A percentile compares a stretch with the other conserved stretches of the same genome.
Conservation (phyloP, 352 stramenopile genomes). For the Pythium coloratum region DNA sequence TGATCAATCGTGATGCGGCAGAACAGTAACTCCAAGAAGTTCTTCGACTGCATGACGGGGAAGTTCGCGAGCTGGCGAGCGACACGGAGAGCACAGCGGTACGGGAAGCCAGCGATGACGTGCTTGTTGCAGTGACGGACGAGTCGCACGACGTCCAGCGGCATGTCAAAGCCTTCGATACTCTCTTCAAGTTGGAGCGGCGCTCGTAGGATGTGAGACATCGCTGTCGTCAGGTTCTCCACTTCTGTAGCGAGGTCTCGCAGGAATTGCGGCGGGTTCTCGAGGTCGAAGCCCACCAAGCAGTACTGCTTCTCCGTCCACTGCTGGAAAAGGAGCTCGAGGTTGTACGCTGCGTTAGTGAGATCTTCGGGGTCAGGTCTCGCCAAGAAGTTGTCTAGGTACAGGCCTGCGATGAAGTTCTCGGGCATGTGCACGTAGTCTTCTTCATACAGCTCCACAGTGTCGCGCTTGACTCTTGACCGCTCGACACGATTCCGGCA, state of each 20-base stretch:
- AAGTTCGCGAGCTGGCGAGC: constrained; percentile 69
- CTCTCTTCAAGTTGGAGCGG: constrained; percentile 68
- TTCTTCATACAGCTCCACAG: constrained; percentile 69
- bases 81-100: constrained; percentile 62
- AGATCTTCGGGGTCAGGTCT: constrained; percentile 67
- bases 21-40: constrained; percentile 74
- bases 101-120: constrained; percentile 70
- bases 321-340: constrained; percentile 72
- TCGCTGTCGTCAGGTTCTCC: constrained; percentile 71
- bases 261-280: constrained; percentile 56
- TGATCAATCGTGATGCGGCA: constrained; percentile 73
- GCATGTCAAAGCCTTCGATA: constrained; percentile 65
- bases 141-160: constrained; percentile 73
- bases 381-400: constrained; percentile 74
- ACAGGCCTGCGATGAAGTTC: constrained; percentile 74
- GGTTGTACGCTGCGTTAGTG: constrained; percentile 77
- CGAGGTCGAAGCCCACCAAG: constrained; percentile 61
- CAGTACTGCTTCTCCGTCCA: constrained; percentile 62
- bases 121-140: constrained; percentile 75
- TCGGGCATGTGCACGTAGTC: constrained; percentile 61
- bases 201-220: constrained; percentile 66
- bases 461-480: constrained; percentile 73
- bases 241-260: constrained; percentile 50
- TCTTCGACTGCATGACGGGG: constrained; percentile 56
- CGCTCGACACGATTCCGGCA: constrained; percentile 74